These are phyloP conservation scores for Rutidosis leptorrhynchoides DNA, from an alignment of 129 eudicot species.

Conservation along the genomic window DNA sequence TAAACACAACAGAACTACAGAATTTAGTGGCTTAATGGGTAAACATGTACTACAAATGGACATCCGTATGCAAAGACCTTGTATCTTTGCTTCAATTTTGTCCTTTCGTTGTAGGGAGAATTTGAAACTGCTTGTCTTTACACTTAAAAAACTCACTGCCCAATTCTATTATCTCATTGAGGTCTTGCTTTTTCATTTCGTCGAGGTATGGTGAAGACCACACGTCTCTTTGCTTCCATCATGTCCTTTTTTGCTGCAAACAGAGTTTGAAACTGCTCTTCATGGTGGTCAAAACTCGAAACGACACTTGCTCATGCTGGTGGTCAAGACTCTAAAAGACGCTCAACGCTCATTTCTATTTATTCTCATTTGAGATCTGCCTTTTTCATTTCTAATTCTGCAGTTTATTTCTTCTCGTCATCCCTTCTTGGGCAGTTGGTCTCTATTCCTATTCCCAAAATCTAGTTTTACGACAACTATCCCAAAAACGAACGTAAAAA, in stretches of 20 bases:
- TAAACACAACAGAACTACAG: neutral
- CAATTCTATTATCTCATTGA: too few relatives aligned
- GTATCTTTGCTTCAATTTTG: neutral
- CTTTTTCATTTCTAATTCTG: neutral
- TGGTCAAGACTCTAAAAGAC: too few relatives aligned
- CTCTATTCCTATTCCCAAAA: too few relatives aligned
- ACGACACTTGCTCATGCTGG: neutral
- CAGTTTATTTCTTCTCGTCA: neutral
- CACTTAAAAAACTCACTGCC: too few relatives aligned
- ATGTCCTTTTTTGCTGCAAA: neutral
- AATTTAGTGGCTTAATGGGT: too few relatives aligned
- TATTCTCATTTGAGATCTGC: too few relatives aligned
- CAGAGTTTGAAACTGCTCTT: neutral
- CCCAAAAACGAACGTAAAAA: too few relatives aligned
- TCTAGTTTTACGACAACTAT: too few relatives aligned
- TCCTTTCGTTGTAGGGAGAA: neutral
- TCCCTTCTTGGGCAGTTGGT: neutral
- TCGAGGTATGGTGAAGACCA: neutral
- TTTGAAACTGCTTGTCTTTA: neutral
- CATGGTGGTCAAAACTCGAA: neutral
- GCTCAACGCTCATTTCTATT: neutral
- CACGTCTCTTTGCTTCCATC: neutral
- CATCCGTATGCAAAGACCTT: neutral
- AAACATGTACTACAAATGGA: neutral
- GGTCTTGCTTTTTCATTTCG: too few relatives aligned